Percentiles rank a stretch among this genome's conserved stretches.
These are phyloP conservation scores for Ceratobasidium sp. DNA, from an alignment of 1,284 basidiomycete genomes.

Conservation along the genomic window DNA sequence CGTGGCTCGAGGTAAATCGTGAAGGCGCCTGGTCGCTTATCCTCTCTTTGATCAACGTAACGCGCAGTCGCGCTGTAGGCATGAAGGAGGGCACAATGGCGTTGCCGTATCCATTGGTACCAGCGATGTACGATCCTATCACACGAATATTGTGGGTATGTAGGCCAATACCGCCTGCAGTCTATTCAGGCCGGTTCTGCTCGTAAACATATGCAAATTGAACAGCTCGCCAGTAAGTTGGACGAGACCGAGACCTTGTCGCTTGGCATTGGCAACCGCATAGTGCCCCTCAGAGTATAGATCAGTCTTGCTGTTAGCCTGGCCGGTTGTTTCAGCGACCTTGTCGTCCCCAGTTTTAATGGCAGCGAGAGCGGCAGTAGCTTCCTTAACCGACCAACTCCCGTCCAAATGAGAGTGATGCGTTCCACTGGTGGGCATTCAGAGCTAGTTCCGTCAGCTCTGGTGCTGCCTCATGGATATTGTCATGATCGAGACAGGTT, in stretches of 20 bases:
- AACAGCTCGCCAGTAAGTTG: constrained; percentile 98
- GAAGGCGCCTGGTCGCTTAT: constrained; percentile 99
- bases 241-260: constrained; percentile 95
- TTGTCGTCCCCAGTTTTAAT: constrained; percentile 68
- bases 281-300: constrained; percentile 98
- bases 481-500: too few relatives aligned
- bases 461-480: too few relatives aligned
- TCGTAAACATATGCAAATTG: constrained; percentile 95
- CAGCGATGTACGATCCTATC: constrained; percentile 94
- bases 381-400: constrained; percentile 68
- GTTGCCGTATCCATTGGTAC: constrained; percentile 98
- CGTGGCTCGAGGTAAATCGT: constrained; percentile 98
- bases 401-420: constrained; percentile 74
- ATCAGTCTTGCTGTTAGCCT: constrained; percentile 66
- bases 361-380: constrained; percentile 62
- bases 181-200: too few relatives aligned
- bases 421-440: too few relatives aligned
- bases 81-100: constrained; percentile 99
- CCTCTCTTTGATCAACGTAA: constrained; percentile 99
- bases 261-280: constrained; percentile 95
- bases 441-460: too few relatives aligned
- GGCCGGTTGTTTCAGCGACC: constrained; percentile 63
- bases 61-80: constrained; percentile 98
- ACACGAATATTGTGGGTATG: constrained; percentile 98
- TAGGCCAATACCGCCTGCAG: constrained; percentile 97